A percentile compares a stretch with the other conserved stretches of the same genome.
phyloP scores from a whole-genome alignment of 306 rosid species.

The Rubus idaeus region DNA sequence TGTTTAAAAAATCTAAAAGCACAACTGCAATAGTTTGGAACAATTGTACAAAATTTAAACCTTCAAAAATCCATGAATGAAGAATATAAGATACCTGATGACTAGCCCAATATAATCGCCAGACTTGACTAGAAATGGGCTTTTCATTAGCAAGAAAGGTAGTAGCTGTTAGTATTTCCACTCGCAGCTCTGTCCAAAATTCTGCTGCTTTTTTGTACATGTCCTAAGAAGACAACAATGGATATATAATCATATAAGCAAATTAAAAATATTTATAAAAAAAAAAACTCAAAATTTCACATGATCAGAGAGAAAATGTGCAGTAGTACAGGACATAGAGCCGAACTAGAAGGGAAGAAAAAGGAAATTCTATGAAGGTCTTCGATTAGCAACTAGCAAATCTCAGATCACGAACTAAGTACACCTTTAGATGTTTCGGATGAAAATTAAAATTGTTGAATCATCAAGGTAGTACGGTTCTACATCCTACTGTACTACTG shows the following conservation, averaged over 20 bases:
- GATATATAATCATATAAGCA: neutral
- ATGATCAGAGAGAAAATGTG: neutral
- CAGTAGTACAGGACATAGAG: neutral
- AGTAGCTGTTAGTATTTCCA: slow-evolving; percentile 75
- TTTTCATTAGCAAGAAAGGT: slow-evolving; percentile 62
- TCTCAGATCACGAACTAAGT: neutral
- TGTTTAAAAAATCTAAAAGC: neutral
- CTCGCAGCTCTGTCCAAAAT: slow-evolving; percentile 91
- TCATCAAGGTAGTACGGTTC: neutral
- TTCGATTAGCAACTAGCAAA: neutral
- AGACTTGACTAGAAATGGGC: slow-evolving; percentile 80
- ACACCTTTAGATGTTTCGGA: neutral
- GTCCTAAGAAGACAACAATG: slow-evolving; percentile 46
- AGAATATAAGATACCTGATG: slow-evolving; percentile 68
- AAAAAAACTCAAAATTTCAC: neutral
- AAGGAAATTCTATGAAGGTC: neutral
- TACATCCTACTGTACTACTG: neutral
- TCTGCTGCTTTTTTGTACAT: slow-evolving; percentile 89
- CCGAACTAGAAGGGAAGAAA: neutral
- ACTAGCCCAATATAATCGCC: slow-evolving; percentile 98
- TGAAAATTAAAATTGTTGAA: neutral
- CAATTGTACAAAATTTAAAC: neutral
- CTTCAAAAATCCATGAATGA: neutral
- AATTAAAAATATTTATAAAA: neutral
- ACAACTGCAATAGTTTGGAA: neutral